Conservation (phyloP, 176 grass and related monocot species). For the Eremochloa ophiuroides region DNA sequence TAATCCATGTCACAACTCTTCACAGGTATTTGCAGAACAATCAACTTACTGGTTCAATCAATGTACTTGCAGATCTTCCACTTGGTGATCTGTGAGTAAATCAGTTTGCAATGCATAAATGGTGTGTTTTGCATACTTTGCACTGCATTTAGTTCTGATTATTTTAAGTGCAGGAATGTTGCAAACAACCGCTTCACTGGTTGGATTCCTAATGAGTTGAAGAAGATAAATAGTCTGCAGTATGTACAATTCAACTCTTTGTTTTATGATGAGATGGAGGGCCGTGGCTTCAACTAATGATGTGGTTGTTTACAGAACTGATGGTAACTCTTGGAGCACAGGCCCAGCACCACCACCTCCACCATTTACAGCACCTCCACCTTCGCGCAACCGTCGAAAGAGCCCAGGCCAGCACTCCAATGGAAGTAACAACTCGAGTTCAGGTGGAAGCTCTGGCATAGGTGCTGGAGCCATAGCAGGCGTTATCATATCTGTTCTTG, state of each 20-base stretch:
- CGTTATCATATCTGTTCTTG: slow-evolving; percentile 66
- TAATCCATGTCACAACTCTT: slow-evolving; percentile 17
- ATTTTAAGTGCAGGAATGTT: slow-evolving; percentile 70
- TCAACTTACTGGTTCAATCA: slow-evolving; percentile 78
- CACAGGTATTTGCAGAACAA: slow-evolving; percentile 87
- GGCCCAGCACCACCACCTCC: slow-evolving; percentile 78
- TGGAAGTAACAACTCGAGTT: slow-evolving; percentile 34
- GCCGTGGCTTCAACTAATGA: slow-evolving; percentile 19
- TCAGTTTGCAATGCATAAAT: slow-evolving; percentile 8
- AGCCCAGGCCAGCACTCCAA: slow-evolving; percentile 51
- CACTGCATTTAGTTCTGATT: slow-evolving; percentile 13
- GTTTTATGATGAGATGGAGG: not conserved
- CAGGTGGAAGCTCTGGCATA: slow-evolving; percentile 51
- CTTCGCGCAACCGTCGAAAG: slow-evolving; percentile 37
- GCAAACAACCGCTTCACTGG: slow-evolving; percentile 84
- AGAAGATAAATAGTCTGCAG: slow-evolving; percentile 83
- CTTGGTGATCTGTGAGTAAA: slow-evolving; percentile 80
- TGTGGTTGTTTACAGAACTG: slow-evolving; percentile 51
- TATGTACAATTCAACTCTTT: slow-evolving; percentile 40
- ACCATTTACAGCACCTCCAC: slow-evolving; percentile 74
- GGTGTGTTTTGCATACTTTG: slow-evolving; percentile 1
- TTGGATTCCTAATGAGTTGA: slow-evolving; percentile 88
- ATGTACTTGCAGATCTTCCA: slow-evolving; percentile 78
- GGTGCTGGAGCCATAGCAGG: slow-evolving; percentile 63
- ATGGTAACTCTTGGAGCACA: slow-evolving; percentile 90